A percentile compares a stretch with the other conserved stretches of the same genome.
phyloP scores from a whole-genome alignment of 352 stramenopile species.

The Phytophthora macrochlamydospora region DNA sequence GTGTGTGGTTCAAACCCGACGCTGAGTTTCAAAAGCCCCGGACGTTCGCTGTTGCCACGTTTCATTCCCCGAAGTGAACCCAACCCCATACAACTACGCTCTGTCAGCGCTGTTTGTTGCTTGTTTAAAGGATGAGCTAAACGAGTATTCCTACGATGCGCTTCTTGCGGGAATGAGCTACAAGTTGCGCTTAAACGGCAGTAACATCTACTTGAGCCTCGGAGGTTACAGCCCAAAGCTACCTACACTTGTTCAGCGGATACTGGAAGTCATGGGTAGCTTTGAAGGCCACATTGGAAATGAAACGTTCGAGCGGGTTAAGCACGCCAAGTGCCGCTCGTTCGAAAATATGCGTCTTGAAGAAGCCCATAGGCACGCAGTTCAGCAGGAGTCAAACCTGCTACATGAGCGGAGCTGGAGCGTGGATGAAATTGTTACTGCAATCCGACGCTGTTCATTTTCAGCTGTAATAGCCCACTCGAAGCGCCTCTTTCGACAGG shows the following conservation, averaged over 20 bases:
- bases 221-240: slow-evolving; percentile 58
- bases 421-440: slow-evolving; percentile 41
- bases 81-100: slow-evolving; percentile 59
- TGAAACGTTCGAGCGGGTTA: slow-evolving; percentile 50
- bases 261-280: slow-evolving; percentile 42
- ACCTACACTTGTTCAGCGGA: slow-evolving; percentile 39
- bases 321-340: slow-evolving; percentile 39
- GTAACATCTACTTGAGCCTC: slow-evolving; percentile 47
- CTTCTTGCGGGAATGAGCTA: slow-evolving; percentile 69
- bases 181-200: slow-evolving; percentile 42
- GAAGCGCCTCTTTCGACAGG: slow-evolving; percentile 35
- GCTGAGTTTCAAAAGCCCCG: slow-evolving; percentile 89
- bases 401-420: slow-evolving; percentile 43
- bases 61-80: slow-evolving; percentile 62
- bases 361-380: slow-evolving; percentile 50
- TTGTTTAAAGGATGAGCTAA: slow-evolving; percentile 78
- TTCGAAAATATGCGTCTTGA: slow-evolving; percentile 61
- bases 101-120: slow-evolving; percentile 69
- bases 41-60: slow-evolving; percentile 69
- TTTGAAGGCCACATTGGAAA: slow-evolving; percentile 34
- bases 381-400: slow-evolving; percentile 37
- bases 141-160: slow-evolving; percentile 74
- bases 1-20: slow-evolving; percentile 85
- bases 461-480: slow-evolving; percentile 38
- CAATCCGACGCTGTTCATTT: slow-evolving; percentile 29